phyloP scores from a whole-genome alignment of 495 filamentous ascomycete genomes.

The Chaetomium fimeti region DNA sequence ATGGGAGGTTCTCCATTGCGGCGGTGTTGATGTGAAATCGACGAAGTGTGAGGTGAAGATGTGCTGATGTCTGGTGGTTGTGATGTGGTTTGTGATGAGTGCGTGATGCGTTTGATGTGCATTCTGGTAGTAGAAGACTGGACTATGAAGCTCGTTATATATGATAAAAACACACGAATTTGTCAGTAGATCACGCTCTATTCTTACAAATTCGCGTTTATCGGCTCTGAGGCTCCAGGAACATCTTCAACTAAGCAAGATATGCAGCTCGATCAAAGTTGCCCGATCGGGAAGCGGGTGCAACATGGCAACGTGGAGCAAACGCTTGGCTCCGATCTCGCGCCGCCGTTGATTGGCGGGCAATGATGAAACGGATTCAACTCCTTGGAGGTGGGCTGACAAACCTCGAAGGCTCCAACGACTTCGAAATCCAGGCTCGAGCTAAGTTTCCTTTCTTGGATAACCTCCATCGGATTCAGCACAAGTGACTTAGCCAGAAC shows the following conservation, averaged over 20 bases:
- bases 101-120: neutral
- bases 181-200: too few relatives aligned
- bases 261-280: conserved; percentile 16
- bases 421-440: too few relatives aligned
- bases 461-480: too few relatives aligned
- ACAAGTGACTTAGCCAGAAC: too few relatives aligned
- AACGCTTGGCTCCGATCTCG: neutral
- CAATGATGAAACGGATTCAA: neutral
- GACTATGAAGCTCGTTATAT: neutral
- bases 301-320: neutral
- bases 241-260: neutral
- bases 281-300: neutral
- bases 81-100: neutral
- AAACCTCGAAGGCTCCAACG: too few relatives aligned
- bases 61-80: too few relatives aligned
- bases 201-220: neutral
- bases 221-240: neutral
- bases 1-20: conserved; percentile 26
- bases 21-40: neutral
- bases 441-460: too few relatives aligned
- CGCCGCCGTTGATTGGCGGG: neutral
- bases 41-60: neutral
- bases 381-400: neutral
- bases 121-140: neutral
- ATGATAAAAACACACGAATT: neutral